Percentiles rank a stretch among this genome's conserved stretches.
These are phyloP conservation scores for Clavispora phyllophila DNA, from an alignment of 805 yeast species.

Conservation along the genomic window DNA sequence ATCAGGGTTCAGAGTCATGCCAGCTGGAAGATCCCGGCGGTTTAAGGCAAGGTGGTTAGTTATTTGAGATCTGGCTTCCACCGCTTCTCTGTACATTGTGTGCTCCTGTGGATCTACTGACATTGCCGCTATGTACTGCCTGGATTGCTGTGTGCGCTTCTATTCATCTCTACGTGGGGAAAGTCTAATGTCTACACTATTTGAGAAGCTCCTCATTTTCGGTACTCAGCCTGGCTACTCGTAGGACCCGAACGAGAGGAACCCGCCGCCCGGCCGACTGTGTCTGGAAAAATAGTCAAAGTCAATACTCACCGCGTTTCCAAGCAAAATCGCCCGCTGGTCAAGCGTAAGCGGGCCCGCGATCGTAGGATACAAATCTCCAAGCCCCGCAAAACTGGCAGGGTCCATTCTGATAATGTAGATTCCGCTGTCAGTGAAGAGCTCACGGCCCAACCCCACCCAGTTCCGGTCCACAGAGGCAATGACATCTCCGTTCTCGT, in stretches of 20 bases:
- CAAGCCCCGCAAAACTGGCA: conserved; percentile 56
- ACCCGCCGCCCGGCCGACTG: conserved; percentile 48
- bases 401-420: conserved; percentile 84
- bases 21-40: too few species aligned
- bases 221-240: conserved; percentile 11
- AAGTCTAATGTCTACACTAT: too few species aligned
- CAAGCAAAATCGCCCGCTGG: conserved; percentile 81
- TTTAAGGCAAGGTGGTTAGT: too few species aligned
- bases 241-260: conserved; percentile 31
- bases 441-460: conserved; percentile 91
- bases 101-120: too few species aligned
- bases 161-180: too few species aligned
- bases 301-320: conserved; percentile 87
- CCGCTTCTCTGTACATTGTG: too few species aligned
- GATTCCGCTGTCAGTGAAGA: conserved; percentile 92
- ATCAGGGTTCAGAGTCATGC: too few species aligned
- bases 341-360: conserved; percentile 60
- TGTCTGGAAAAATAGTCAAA: conserved; percentile 97
- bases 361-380: conserved; percentile 44
- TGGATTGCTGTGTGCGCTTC: too few species aligned
- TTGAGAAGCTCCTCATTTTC: too few species aligned
- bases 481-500: conserved; percentile 52
- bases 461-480: conserved; percentile 88
- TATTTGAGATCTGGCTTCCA: too few species aligned
- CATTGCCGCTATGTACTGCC: too few species aligned